phyloP scores from a whole-genome alignment of 306 rosid genomes.

The Ormosia semicastrata region DNA sequence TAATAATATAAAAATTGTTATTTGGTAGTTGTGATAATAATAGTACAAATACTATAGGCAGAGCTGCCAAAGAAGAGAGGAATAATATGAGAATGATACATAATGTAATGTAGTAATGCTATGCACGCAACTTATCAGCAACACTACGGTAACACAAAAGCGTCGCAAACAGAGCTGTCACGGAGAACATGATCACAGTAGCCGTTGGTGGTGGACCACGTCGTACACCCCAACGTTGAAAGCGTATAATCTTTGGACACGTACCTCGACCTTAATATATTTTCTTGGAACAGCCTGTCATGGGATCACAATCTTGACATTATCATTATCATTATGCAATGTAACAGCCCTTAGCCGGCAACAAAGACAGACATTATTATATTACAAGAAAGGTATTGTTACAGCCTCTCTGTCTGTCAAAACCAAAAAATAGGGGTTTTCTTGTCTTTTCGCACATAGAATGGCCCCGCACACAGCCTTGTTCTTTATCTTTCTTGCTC shows the following conservation, averaged over 20 bases:
- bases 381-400: background rate
- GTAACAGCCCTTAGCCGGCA: conserved; percentile 7
- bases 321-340: background rate
- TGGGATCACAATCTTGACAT: background rate
- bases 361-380: background rate
- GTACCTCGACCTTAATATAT: background rate
- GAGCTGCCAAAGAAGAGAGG: background rate
- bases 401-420: conserved; percentile 4
- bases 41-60: background rate
- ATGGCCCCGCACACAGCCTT: conserved; percentile 23
- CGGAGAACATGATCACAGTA: conserved; percentile 18
- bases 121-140: conserved; percentile 9
- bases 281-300: conserved; percentile 32
- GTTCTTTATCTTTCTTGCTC: conserved; percentile 11
- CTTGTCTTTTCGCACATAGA: conserved; percentile 12
- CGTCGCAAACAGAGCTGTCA: conserved; percentile 21
- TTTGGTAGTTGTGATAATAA: too few relatives aligned
- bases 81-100: conserved; percentile 11
- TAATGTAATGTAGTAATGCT: background rate
- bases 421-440: background rate
- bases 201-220: conserved; percentile 30
- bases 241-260: background rate
- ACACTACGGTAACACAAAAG: background rate
- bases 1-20: too few relatives aligned
- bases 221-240: background rate